A percentile compares a stretch with the other conserved stretches of the same genome.
Evolutionary conservation across 1,284 basidiomycete genomes (phyloP).

Genomic region (Ganoderma lingzhi): DNA sequence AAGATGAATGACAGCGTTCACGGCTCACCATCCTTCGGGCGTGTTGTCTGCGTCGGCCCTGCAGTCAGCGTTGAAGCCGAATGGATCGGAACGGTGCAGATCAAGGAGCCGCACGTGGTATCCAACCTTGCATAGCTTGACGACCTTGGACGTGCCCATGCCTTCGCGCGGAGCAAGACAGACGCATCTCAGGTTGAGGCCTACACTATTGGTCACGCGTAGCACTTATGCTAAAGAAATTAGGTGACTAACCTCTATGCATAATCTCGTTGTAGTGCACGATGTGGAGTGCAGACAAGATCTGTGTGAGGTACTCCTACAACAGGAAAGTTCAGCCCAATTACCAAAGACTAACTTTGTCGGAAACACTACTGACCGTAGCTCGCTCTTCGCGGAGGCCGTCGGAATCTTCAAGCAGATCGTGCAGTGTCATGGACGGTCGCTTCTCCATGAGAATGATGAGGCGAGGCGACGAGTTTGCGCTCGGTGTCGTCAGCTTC

Average conservation of each 20-base stretch:
- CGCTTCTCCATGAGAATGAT: constrained; percentile 71
- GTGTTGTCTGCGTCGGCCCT: constrained; percentile 51
- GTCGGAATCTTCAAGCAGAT: constrained; percentile 75
- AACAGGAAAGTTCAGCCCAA: not conserved
- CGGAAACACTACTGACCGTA: constrained; percentile 49
- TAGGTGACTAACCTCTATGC: constrained; percentile 61
- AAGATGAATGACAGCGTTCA: not conserved
- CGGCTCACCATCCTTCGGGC: constrained; percentile 67
- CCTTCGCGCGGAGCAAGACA: constrained; percentile 62
- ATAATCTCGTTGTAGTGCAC: constrained; percentile 69
- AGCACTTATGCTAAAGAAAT: not conserved
- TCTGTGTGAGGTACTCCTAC: constrained; percentile 76
- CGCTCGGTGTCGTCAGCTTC: constrained; percentile 62
- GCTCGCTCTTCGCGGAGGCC: constrained; percentile 71
- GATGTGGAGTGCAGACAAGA: constrained; percentile 69
- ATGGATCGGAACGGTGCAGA: constrained; percentile 77
- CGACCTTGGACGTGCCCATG: constrained; percentile 58
- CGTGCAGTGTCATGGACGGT: constrained; percentile 67
- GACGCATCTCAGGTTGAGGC: constrained; percentile 63
- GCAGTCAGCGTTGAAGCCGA: constrained; percentile 52
- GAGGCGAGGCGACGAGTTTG: constrained; percentile 57
- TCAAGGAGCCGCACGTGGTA: constrained; percentile 74
- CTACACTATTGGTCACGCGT: constrained; percentile 40
- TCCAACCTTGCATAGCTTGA: constrained; percentile 71
- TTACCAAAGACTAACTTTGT: not conserved